These are phyloP conservation scores for Septoria linicola DNA, from an alignment of 2,329 filamentous ascomycete species.

Conservation along the genomic window DNA sequence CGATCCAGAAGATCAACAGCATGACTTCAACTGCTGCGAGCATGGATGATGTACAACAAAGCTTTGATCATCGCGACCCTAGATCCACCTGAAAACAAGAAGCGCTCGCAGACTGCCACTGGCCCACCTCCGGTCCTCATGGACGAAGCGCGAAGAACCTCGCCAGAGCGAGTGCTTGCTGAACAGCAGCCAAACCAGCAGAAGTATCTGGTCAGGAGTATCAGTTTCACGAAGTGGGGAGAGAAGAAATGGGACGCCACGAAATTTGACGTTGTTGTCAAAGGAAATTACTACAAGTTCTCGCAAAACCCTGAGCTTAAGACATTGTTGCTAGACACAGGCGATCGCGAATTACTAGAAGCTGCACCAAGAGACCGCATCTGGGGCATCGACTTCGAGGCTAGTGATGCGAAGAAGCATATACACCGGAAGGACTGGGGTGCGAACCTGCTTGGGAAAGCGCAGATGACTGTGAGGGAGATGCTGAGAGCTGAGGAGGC, in stretches of 20 bases:
- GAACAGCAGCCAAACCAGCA: slow-evolving; percentile 49
- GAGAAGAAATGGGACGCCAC: neutral
- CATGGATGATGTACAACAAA: slow-evolving; percentile 52
- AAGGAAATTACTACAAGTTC: slow-evolving; percentile 62
- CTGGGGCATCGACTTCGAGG: slow-evolving; percentile 64
- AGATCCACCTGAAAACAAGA: neutral
- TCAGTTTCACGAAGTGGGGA: slow-evolving; percentile 53
- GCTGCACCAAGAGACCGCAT: slow-evolving; percentile 57
- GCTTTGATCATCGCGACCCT: slow-evolving; percentile 27
- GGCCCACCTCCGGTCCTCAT: neutral
- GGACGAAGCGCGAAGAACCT: slow-evolving; percentile 23
- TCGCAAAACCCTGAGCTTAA: slow-evolving; percentile 46
- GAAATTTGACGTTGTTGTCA: slow-evolving; percentile 50
- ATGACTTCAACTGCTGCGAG: slow-evolving; percentile 41
- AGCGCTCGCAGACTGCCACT: neutral
- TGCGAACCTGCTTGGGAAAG: slow-evolving; percentile 6
- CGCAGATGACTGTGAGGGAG: slow-evolving; percentile 11
- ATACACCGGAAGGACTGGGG: slow-evolving; percentile 52
- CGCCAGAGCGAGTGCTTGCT: slow-evolving; percentile 52
- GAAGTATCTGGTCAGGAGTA: slow-evolving; percentile 55
- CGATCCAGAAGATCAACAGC: slow-evolving; percentile 19
- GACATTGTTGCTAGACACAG: slow-evolving; percentile 41
- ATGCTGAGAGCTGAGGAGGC: slow-evolving; percentile 6
- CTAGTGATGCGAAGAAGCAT: slow-evolving; percentile 4
- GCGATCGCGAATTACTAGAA: slow-evolving; percentile 59